These are phyloP conservation scores for Friedmanniomyces endolithicus DNA, from an alignment of 495 filamentous ascomycete genomes.

Conservation along the genomic window DNA sequence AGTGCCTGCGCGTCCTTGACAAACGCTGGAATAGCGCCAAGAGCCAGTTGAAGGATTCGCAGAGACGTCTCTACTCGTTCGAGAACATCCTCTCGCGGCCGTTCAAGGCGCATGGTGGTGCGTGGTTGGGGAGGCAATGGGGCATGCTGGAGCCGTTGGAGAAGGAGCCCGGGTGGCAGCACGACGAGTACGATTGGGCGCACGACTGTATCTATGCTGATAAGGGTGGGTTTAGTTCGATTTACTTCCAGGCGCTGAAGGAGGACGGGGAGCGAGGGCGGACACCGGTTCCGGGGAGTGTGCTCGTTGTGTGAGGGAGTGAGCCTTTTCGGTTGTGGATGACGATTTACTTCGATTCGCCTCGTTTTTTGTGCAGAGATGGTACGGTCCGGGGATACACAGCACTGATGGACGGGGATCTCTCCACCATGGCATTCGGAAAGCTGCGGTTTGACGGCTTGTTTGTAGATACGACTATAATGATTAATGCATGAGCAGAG, in stretches of 20 bases:
- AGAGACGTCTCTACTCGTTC: conserved; percentile 16
- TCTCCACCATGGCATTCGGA: neutral
- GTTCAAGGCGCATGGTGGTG: conserved; percentile 1
- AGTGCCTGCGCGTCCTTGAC: conserved; percentile 20
- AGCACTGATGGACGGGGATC: too few species aligned
- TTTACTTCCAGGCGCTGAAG: conserved; percentile 15
- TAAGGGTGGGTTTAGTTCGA: conserved; percentile 1
- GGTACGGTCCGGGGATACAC: too few species aligned
- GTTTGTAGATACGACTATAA: too few species aligned
- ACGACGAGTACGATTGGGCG: neutral
- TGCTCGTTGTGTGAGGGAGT: neutral
- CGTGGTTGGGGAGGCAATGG: conserved; percentile 16
- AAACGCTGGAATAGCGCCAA: conserved; percentile 24
- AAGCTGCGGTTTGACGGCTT: neutral
- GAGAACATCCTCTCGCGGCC: conserved; percentile 6
- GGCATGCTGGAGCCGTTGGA: conserved; percentile 16
- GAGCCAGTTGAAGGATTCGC: conserved; percentile 8
- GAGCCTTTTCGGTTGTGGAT: neutral
- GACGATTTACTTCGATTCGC: too few species aligned
- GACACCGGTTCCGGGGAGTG: neutral
- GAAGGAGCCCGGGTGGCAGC: neutral
- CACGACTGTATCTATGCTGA: conserved; percentile 17
- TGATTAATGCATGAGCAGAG: too few species aligned
- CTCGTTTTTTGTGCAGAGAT: too few species aligned
- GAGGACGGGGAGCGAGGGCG: conserved; percentile 3